Percentiles rank a stretch among this genome's conserved stretches.
Evolutionary conservation across 1,284 basidiomycete genomes (phyloP).

Genomic region (Entoloma clypeatum): DNA sequence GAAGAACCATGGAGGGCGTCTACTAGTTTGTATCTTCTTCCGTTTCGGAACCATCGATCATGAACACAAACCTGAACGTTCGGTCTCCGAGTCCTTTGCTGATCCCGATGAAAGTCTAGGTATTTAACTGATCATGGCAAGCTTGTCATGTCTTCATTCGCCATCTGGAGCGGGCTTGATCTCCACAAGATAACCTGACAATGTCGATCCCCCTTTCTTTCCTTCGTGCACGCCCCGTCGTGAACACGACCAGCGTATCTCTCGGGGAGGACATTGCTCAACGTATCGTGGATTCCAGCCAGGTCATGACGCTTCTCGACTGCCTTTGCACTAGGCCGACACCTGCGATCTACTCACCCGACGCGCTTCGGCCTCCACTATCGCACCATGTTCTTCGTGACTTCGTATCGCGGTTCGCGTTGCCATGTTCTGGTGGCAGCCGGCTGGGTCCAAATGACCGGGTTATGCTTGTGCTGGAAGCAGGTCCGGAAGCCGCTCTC

Average conservation of each 20-base stretch:
- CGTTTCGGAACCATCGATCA: too few relatives aligned
- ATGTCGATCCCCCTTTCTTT: not conserved
- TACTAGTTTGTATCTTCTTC: too few relatives aligned
- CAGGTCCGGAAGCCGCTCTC: slow-evolving; percentile 41
- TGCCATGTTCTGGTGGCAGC: slow-evolving; percentile 29
- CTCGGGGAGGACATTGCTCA: slow-evolving; percentile 35
- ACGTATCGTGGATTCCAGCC: slow-evolving; percentile 21
- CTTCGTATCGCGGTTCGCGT: slow-evolving; percentile 34
- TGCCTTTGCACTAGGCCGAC: slow-evolving; percentile 30
- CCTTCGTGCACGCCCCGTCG: not conserved
- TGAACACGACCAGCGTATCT: slow-evolving; percentile 19
- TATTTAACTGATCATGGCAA: too few relatives aligned
- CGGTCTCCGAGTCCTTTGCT: too few relatives aligned
- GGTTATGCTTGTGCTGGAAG: slow-evolving; percentile 39
- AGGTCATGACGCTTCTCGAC: slow-evolving; percentile 33
- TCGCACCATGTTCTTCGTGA: slow-evolving; percentile 30
- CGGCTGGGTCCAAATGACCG: slow-evolving; percentile 37
- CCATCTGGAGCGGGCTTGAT: too few relatives aligned
- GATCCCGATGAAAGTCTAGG: too few relatives aligned
- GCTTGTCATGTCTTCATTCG: too few relatives aligned
- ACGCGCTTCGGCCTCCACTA: slow-evolving; percentile 26
- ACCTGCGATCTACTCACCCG: slow-evolving; percentile 34
- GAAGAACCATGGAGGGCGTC: too few relatives aligned
- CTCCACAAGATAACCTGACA: too few relatives aligned
- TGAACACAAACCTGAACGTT: too few relatives aligned